Percentiles rank a stretch among this genome's conserved stretches.
phyloP scores from a whole-genome alignment of 768 basidiomycete species.

The Suillus hirtellus region DNA sequence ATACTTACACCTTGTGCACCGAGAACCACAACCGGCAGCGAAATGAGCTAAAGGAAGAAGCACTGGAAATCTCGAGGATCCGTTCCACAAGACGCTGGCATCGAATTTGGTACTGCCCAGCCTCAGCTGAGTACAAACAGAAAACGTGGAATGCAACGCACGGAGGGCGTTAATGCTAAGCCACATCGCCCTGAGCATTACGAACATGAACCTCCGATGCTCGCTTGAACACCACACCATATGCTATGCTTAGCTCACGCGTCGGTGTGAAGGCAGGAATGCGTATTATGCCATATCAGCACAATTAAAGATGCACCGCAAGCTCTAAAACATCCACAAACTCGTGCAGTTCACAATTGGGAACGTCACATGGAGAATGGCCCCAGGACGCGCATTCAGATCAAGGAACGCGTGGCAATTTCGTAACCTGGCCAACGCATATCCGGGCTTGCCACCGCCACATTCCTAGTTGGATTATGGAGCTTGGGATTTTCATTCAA shows the following conservation, averaged over 20 bases:
- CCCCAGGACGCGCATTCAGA: slow-evolving; percentile 76
- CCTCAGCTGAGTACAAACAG: background rate
- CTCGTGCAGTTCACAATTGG: slow-evolving; percentile 72
- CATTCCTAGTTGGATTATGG: slow-evolving; percentile 70
- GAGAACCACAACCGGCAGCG: slow-evolving; percentile 81
- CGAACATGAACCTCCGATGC: slow-evolving; percentile 77
- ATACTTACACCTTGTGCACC: slow-evolving; percentile 70
- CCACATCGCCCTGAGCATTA: slow-evolving; percentile 77
- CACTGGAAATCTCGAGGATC: slow-evolving; percentile 73
- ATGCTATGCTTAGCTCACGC: slow-evolving; percentile 41
- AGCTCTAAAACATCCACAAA: slow-evolving; percentile 74
- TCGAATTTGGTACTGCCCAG: slow-evolving; percentile 54
- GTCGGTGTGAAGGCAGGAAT: slow-evolving; percentile 18
- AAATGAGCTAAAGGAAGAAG: slow-evolving; percentile 84
- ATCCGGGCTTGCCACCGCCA: slow-evolving; percentile 88
- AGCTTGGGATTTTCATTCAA: slow-evolving; percentile 19
- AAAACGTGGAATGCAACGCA: slow-evolving; percentile 32
- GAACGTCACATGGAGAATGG: slow-evolving; percentile 74
- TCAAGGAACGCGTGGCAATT: slow-evolving; percentile 68
- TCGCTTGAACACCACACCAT: slow-evolving; percentile 79
- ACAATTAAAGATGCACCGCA: slow-evolving; percentile 79
- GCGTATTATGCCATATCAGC: slow-evolving; percentile 71
- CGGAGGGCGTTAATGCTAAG: slow-evolving; percentile 68
- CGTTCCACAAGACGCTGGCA: slow-evolving; percentile 71
- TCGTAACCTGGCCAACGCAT: slow-evolving; percentile 70